A percentile compares a stretch with the other conserved stretches of the same genome.
Conservation (phyloP, 73 alveolate species). For the Stentor coeruleus region DNA sequence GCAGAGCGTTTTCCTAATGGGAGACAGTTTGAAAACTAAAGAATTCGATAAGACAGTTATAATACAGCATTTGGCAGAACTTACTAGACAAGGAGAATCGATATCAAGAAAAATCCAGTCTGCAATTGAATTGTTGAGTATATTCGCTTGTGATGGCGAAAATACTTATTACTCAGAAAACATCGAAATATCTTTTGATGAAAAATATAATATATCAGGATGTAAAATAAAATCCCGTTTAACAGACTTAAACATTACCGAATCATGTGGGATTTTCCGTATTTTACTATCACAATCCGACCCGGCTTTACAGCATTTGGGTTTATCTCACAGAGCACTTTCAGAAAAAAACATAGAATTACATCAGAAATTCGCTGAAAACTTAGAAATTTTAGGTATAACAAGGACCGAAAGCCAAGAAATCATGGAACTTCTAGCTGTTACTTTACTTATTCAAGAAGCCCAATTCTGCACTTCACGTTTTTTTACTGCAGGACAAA, state of each 20-base stretch:
- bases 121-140: background rate
- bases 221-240: background rate
- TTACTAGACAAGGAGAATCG: background rate
- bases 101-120: background rate
- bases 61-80: background rate
- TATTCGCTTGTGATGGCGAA: background rate
- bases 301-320: background rate
- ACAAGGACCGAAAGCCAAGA: background rate
- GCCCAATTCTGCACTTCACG: background rate
- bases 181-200: background rate
- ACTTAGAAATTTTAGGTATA: background rate
- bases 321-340: background rate
- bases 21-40: background rate
- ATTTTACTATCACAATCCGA: background rate
- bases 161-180: background rate
- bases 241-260: background rate
- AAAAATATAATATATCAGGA: background rate
- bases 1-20: background rate
- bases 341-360: background rate
- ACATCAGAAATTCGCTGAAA: background rate
- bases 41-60: background rate
- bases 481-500: background rate
- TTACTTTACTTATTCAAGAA: background rate
- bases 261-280: background rate
- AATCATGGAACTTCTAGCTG: background rate